These are phyloP conservation scores for Acer yangbiense DNA, from an alignment of 345 rosid species.

Conservation along the genomic window DNA sequence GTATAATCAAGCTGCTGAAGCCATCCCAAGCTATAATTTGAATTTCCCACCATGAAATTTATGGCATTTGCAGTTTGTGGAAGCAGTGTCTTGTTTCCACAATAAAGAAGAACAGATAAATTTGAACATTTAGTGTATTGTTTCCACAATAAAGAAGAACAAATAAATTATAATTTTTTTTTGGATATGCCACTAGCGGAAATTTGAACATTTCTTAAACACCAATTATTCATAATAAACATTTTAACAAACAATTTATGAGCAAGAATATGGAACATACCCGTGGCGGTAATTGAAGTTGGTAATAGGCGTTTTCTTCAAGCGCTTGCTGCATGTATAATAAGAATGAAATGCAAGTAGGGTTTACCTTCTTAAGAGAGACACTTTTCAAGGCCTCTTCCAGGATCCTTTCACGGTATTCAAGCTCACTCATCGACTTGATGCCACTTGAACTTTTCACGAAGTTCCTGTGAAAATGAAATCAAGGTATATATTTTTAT, in stretches of 20 bases:
- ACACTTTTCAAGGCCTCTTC: constrained; percentile 22
- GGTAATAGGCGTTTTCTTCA: not conserved
- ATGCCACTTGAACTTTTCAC: constrained; percentile 17
- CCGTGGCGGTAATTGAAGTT: not conserved
- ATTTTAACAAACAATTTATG: no score
- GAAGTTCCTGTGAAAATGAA: constrained; percentile 2
- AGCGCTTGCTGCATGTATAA: constrained; percentile 1
- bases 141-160: no score
- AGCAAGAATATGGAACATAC: not conserved
- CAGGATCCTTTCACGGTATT: constrained; percentile 15
- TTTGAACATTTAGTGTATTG: no score
- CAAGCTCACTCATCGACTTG: constrained; percentile 16
- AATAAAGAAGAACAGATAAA: not conserved
- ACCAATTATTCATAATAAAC: not conserved
- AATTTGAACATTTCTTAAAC: not conserved
- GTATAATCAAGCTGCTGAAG: not conserved
- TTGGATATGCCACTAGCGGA: no score
- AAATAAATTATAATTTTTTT: no score
- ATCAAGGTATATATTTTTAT: no score
- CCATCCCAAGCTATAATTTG: not conserved
- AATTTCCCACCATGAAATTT: not conserved
- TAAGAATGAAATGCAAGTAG: not conserved
- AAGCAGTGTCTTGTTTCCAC: not conserved
- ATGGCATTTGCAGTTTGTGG: not conserved
- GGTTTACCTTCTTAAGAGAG: constrained; percentile 21